phyloP scores from a whole-genome alignment of 2,329 filamentous ascomycete species.

The Aspergillus amoenus region DNA sequence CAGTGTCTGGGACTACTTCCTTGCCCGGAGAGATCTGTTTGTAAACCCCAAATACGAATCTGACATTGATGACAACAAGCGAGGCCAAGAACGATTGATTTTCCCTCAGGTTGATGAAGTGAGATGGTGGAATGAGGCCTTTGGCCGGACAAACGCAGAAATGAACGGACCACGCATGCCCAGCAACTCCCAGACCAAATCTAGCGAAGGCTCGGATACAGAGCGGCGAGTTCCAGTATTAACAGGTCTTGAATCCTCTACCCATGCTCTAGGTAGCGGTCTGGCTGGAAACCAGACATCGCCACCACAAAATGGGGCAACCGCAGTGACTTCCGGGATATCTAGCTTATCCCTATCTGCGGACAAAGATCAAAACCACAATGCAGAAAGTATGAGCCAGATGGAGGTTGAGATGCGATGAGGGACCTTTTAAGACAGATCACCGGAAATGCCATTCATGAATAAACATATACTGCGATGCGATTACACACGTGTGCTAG shows the following conservation, averaged over 20 bases:
- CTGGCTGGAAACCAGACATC: slow-evolving; percentile 27
- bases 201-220: slow-evolving; percentile 23
- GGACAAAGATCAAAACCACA: slow-evolving; percentile 28
- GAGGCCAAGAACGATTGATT: slow-evolving; percentile 78
- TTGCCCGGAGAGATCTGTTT: slow-evolving; percentile 77
- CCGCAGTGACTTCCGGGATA: slow-evolving; percentile 47
- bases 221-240: slow-evolving; percentile 54
- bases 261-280: slow-evolving; percentile 52
- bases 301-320: slow-evolving; percentile 35
- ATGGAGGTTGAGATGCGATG: slow-evolving; percentile 55
- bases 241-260: slow-evolving; percentile 58
- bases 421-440: background rate
- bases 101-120: slow-evolving; percentile 75
- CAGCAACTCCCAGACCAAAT: slow-evolving; percentile 45
- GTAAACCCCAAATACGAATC: slow-evolving; percentile 77
- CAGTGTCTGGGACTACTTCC: slow-evolving; percentile 95
- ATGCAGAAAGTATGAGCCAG: slow-evolving; percentile 27
- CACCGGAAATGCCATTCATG: background rate
- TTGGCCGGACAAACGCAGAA: slow-evolving; percentile 81
- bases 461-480: slow-evolving; percentile 5
- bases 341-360: slow-evolving; percentile 45
- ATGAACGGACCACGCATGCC: slow-evolving; percentile 74
- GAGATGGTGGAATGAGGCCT: slow-evolving; percentile 92
- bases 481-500: slow-evolving; percentile 4
- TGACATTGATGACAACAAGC: slow-evolving; percentile 71